Conservation (phyloP, 345 rosid species). For the Microcos paniculata region DNA sequence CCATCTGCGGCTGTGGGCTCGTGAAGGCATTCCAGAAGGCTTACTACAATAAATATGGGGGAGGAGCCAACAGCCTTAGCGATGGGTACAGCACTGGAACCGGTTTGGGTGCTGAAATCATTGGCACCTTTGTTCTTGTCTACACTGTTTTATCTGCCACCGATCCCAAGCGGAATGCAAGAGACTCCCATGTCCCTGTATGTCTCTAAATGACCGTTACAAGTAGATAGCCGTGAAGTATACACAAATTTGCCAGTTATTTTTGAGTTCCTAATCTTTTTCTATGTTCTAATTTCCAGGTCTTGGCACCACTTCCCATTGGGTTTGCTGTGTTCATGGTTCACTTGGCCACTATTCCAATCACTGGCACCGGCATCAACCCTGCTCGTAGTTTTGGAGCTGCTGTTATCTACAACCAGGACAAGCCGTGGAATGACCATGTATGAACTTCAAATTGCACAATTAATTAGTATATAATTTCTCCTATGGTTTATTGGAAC, state of each 20-base stretch:
- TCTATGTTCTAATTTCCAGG: conserved; percentile 25
- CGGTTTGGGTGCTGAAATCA: conserved; percentile 63
- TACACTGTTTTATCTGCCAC: conserved; percentile 70
- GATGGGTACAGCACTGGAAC: conserved; percentile 61
- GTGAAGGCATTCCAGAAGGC: conserved; percentile 57
- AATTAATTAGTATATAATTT: neutral
- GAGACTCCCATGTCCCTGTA: conserved; percentile 72
- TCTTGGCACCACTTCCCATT: conserved; percentile 65
- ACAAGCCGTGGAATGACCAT: conserved; percentile 62
- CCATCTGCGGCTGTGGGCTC: conserved; percentile 63
- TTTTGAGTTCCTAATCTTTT: neutral
- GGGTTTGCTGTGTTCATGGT: conserved; percentile 75
- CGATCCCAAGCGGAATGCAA: conserved; percentile 59
- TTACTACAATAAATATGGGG: conserved; percentile 49
- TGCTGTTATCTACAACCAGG: conserved; percentile 47
- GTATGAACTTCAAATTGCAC: conserved; percentile 21
- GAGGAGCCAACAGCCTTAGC: conserved; percentile 55
- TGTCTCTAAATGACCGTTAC: conserved; percentile 3
- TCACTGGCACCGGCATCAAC: conserved; percentile 74
- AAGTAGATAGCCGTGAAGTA: neutral
- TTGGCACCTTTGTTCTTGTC: conserved; percentile 65
- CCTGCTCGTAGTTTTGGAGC: conserved; percentile 74
- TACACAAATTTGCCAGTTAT: neutral
- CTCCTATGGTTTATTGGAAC: neutral
- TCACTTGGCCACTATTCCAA: conserved; percentile 67